phyloP scores from a whole-genome alignment of 306 rosid genomes.

The Amphicarpaea edgeworthii region DNA sequence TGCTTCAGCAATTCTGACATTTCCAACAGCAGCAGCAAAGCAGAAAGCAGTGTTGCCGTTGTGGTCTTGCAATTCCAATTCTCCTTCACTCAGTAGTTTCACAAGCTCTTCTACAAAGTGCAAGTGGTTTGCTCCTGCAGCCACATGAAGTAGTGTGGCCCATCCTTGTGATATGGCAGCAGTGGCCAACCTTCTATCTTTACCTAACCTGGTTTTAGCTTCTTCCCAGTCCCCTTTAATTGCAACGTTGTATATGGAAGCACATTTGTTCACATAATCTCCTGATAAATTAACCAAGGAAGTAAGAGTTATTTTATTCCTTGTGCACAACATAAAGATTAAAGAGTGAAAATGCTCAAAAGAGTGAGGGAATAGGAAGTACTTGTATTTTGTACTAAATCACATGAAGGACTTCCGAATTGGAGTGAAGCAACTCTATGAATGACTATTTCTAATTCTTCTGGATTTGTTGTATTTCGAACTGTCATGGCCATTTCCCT shows the following conservation, averaged over 20 bases:
- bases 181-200: background rate
- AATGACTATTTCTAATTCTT: constrained; percentile 3
- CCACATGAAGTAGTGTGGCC: constrained; percentile 34
- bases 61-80: constrained; percentile 20
- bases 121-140: constrained; percentile 26
- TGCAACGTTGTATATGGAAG: constrained; percentile 36
- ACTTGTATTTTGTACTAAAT: constrained; percentile 10
- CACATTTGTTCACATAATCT: constrained; percentile 27
- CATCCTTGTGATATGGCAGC: constrained; percentile 31
- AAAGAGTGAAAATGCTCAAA: no score
- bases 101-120: constrained; percentile 32
- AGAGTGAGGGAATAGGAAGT: background rate
- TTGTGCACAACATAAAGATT: no score
- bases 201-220: background rate
- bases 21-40: constrained; percentile 33
- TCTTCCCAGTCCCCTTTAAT: constrained; percentile 38
- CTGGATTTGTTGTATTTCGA: background rate
- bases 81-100: background rate
- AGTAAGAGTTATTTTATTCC: no score
- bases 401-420: constrained; percentile 19
- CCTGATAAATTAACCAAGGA: background rate
- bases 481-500: background rate
- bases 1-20: background rate
- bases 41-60: constrained; percentile 42
- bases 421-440: background rate